Percentiles rank a stretch among this genome's conserved stretches.
Conservation (phyloP, 345 rosid genomes). For the Tarenaya hassleriana region DNA sequence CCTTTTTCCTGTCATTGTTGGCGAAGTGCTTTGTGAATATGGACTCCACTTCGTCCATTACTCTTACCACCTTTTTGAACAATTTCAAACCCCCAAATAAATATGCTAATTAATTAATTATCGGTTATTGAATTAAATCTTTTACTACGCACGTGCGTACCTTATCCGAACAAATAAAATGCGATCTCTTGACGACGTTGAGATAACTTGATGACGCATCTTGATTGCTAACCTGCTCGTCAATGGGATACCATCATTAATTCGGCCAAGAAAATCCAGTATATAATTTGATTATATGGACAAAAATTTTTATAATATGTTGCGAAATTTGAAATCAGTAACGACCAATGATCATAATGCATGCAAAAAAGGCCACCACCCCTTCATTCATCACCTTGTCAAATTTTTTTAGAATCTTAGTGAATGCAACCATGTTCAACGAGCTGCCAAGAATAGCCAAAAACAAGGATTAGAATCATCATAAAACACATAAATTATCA, state of each 20-base stretch:
- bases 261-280: no score
- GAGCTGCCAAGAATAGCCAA: slow-evolving; percentile 47
- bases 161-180: slow-evolving; percentile 93
- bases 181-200: slow-evolving; percentile 75
- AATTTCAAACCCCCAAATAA: no score
- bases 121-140: no score
- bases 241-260: background rate
- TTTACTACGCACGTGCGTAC: no score
- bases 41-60: slow-evolving; percentile 99
- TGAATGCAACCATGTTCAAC: slow-evolving; percentile 76
- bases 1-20: slow-evolving; percentile 88
- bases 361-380: no score
- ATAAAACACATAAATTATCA: no score
- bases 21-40: slow-evolving; percentile 94
- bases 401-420: slow-evolving; percentile 88
- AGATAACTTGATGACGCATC: slow-evolving; percentile 78
- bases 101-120: no score
- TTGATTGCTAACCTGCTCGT: slow-evolving; percentile 66
- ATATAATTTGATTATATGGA: no score
- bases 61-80: slow-evolving; percentile 53
- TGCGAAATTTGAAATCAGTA: no score
- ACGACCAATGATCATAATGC: no score
- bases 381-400: slow-evolving; percentile 78
- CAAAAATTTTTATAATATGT: no score
- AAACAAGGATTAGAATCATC: slow-evolving; percentile 13